Conservation (phyloP, 352 stramenopile species). For the Pythium periplocum region DNA sequence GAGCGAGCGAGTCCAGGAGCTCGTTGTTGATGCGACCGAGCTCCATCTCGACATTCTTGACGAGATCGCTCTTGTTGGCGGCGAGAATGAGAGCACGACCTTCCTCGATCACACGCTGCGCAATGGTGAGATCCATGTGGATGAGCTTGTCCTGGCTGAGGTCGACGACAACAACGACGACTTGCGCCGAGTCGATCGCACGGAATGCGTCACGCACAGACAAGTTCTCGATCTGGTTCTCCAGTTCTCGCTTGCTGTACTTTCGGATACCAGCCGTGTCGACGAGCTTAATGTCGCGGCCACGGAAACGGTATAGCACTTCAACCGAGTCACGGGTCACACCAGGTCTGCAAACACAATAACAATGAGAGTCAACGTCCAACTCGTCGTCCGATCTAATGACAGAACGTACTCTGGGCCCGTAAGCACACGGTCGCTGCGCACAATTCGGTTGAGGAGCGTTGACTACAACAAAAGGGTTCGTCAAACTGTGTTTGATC, state of each 20-base stretch:
- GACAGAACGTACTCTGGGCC: constrained; percentile 60
- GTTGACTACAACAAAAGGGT: constrained; percentile 31
- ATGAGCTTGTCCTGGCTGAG: constrained; percentile 81
- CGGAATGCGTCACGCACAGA: constrained; percentile 78
- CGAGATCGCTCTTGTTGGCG: constrained; percentile 77
- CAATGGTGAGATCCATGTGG: constrained; percentile 84
- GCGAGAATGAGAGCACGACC: constrained; percentile 66
- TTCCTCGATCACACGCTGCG: constrained; percentile 75
- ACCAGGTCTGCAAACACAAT: constrained; percentile 37
- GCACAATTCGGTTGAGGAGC: constrained; percentile 77
- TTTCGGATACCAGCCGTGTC: constrained; percentile 79
- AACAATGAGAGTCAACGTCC: not conserved
- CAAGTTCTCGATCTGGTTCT: constrained; percentile 82
- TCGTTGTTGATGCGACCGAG: constrained; percentile 66
- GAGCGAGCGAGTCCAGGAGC: constrained; percentile 60
- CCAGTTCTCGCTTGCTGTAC: constrained; percentile 80
- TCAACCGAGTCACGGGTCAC: constrained; percentile 81
- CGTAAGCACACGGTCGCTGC: constrained; percentile 74
- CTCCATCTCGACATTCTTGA: constrained; percentile 44
- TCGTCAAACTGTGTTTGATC: not conserved
- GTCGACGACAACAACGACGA: constrained; percentile 79
- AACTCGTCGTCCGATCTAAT: too few species aligned
- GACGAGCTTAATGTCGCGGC: constrained; percentile 69
- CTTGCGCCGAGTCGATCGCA: constrained; percentile 73
- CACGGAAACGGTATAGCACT: constrained; percentile 73